These are phyloP conservation scores for Saccharomycopsis sp. DNA, from an alignment of 805 yeast species.

Conservation along the genomic window DNA sequence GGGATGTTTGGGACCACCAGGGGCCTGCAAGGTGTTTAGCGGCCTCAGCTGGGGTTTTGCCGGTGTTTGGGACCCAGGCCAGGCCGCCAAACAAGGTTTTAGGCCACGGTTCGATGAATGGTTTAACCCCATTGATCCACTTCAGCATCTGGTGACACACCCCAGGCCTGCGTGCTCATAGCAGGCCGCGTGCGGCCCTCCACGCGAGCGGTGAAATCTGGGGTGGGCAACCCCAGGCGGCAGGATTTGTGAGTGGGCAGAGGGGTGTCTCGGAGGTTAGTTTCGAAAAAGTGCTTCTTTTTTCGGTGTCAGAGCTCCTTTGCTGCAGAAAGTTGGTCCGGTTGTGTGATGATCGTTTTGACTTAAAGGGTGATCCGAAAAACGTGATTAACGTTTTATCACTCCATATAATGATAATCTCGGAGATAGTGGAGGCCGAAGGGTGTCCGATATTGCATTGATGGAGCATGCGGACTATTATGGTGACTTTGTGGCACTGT, in stretches of 20 bases:
- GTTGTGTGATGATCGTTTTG: neutral
- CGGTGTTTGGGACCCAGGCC: too few species aligned
- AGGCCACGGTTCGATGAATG: neutral
- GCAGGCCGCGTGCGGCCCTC: neutral
- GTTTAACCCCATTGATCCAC: constrained; percentile 2
- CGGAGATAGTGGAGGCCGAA: neutral
- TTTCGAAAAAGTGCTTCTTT: too few species aligned
- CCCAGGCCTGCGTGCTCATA: neutral
- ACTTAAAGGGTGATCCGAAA: too few species aligned
- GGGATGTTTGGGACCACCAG: too few species aligned
- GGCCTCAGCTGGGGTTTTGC: too few species aligned
- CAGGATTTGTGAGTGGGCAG: too few species aligned
- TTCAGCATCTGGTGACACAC: constrained; percentile 2
- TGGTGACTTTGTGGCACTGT: too few species aligned
- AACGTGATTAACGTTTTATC: too few species aligned
- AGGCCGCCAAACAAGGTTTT: neutral
- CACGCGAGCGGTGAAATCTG: neutral
- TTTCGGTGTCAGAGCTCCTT: neutral
- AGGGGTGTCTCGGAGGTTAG: neutral
- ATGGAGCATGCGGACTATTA: too few species aligned
- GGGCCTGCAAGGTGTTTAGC: too few species aligned
- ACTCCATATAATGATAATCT: too few species aligned
- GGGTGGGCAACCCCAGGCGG: neutral
- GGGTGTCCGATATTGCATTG: too few species aligned
- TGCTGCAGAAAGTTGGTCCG: neutral